These are phyloP conservation scores for Blastocystis sp. DNA, from an alignment of 352 stramenopile species.

Conservation along the genomic window DNA sequence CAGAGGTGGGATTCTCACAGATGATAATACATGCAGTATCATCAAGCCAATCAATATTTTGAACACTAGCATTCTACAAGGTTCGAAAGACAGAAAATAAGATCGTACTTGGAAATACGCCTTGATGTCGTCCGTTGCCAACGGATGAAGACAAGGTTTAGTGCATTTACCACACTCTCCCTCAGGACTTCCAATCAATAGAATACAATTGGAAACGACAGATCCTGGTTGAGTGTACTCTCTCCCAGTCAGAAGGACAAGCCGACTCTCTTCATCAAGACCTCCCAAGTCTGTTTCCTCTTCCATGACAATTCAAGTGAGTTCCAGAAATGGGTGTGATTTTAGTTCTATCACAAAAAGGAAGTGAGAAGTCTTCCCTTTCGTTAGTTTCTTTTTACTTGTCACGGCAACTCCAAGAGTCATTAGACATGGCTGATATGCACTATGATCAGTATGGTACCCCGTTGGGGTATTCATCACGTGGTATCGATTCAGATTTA, in stretches of 20 bases:
- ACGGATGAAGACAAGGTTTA: constrained; percentile 39
- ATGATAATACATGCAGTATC: constrained; percentile 47
- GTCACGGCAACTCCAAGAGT: not conserved
- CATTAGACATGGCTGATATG: constrained; percentile 36
- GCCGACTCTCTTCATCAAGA: not conserved
- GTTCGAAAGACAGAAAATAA: not conserved
- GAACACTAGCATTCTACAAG: not conserved
- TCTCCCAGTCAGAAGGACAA: not conserved
- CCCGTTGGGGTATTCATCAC: constrained; percentile 1
- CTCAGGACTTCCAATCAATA: constrained; percentile 31
- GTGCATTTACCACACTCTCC: constrained; percentile 18
- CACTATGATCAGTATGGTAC: constrained; percentile 51
- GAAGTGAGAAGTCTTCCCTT: not conserved
- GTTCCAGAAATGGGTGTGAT: not conserved
- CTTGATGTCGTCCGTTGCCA: constrained; percentile 7
- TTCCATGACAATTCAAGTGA: not conserved
- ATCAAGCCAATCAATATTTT: constrained; percentile 52
- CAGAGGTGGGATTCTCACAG: constrained; percentile 4
- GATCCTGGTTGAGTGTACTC: constrained; percentile 38
- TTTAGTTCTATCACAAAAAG: not conserved
- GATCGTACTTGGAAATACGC: constrained; percentile 10
- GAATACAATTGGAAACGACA: constrained; percentile 26
- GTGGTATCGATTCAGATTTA: not conserved
- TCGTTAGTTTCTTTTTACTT: not conserved
- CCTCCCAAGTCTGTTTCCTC: not conserved